phyloP scores from a whole-genome alignment of 345 rosid species.

The Mallotus nudiflorus region DNA sequence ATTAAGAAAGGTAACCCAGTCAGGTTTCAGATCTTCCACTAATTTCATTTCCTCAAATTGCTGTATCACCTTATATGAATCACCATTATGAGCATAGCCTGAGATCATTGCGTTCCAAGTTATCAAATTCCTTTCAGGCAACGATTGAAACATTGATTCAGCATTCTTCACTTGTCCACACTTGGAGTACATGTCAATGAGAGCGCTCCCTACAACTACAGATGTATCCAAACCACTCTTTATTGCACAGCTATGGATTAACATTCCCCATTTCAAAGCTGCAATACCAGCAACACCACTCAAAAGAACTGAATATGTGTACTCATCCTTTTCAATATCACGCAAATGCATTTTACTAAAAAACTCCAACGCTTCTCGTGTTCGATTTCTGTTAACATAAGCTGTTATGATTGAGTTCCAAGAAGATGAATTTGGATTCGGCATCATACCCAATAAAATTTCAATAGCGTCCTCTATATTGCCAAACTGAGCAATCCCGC shows the following conservation, averaged over 20 bases:
- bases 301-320: slow-evolving; percentile 59
- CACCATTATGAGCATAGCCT: slow-evolving; percentile 72
- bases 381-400: slow-evolving; percentile 50
- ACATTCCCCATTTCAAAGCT: slow-evolving; percentile 59
- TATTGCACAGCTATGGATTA: slow-evolving; percentile 53
- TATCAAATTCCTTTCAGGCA: slow-evolving; percentile 55
- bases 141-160: slow-evolving; percentile 46
- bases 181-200: slow-evolving; percentile 78
- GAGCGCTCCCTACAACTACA: slow-evolving; percentile 68
- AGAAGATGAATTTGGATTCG: slow-evolving; percentile 65
- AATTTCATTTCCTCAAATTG: slow-evolving; percentile 48
- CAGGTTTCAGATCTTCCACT: slow-evolving; percentile 51
- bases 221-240: slow-evolving; percentile 43
- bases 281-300: slow-evolving; percentile 63
- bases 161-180: slow-evolving; percentile 61
- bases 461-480: slow-evolving; percentile 47
- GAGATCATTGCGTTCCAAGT: slow-evolving; percentile 81
- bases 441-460: slow-evolving; percentile 56
- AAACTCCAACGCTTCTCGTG: slow-evolving; percentile 50
- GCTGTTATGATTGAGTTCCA: slow-evolving; percentile 84
- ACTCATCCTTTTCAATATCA: slow-evolving; percentile 50
- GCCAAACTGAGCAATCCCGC: slow-evolving; percentile 62
- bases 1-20: slow-evolving; percentile 68
- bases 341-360: slow-evolving; percentile 55
- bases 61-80: slow-evolving; percentile 40